Base-by-base conservation (phyloP, 768 basidiomycete genomes). In the Boletellus ananas region DNA sequence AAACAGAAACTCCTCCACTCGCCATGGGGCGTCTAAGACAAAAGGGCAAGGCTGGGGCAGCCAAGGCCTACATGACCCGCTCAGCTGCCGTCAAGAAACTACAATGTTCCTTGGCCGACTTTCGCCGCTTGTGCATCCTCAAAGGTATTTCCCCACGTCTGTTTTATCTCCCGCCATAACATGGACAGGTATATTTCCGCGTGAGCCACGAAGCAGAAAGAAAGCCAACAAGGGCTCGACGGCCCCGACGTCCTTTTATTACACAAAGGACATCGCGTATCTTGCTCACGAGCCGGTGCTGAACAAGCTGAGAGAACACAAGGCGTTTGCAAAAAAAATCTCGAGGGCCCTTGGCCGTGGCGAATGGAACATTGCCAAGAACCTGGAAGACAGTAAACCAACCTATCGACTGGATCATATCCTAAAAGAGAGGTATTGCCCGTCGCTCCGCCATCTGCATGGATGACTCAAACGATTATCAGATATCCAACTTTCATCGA, bases 401-500 rank as follows among this genome's bases (percentile, higher is more conserved):
- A 81, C 87, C 13, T 97, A 97, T 63, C 77, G 80, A 31, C 69
- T 99, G 43, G 96, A 99, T 71, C 96, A 98, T 65, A 88, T 99
- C 54, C 87, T 99, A 65, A 98, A 99, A 65, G 96, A 98, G 72
- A 77, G 96, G 94, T 95, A 57, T 55, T 79, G 65, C 3, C 34
- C 3, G 1, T 1, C 20, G 16, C 0, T 20, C 5, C 29, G 6
- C n/a, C 11, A 29, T 39, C 14, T 48, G 36, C 34, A 23, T 11
- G 17, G 12, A 12, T 16, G 10, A 42, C 37, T 65, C 18, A 58
- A 53, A 53, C 43, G 49, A 25, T 50, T 33, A 53, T 25, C 54
- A 96, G 95, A 66, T 99, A 99, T 70, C 94, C 96, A 2, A 96
- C 94, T 2, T 99, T 99, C 71, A 79, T 91, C 47, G 93, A 97